Base-by-base conservation (phyloP, 345 rosid species). In the Murraya koenigii region DNA sequence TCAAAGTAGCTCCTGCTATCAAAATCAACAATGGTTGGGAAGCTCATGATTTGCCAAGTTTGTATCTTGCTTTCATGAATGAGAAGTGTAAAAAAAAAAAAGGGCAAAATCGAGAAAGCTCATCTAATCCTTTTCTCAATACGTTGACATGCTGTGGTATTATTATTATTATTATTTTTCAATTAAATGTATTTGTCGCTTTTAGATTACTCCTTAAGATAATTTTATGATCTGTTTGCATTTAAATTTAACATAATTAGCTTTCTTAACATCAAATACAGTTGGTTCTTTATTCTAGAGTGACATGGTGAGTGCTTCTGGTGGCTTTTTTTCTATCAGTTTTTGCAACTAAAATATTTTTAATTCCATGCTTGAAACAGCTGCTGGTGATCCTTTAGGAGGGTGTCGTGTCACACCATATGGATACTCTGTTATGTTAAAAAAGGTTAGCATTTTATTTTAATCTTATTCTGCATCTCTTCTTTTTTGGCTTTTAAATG, bases 311-410 rank as follows among this genome's bases (percentile, higher is more conserved):
- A 52, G 47, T 33, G 64, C 64, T 66, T 49, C 64, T 52, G 66
- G 44, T 22, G n/a, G 28, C n/a, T 44, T 9, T 47, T 62, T 30
- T 52, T 20, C 1, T 14, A 58, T 55, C 20, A 22, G 26, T 47
- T 41, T 74, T 19, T 74, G 4, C 33, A 32, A 26, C n/a, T 39
- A 26, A 32, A 69, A 62, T 74, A 30, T 78, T 65, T n/a, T n/a
- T 22, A 52, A 26, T 68, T 10, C 33, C 71, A 55, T 81, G 74
- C 66, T 75, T 87, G 78, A 69, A 75, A 81, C 93, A 95, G 99
- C 99, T 66, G 76, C 77, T 66, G 85, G 88, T 79, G 99, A 95
- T 88, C 97, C 99, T 72, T 88, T 93, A 8, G 99, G 99, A 44
- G 94, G 98, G 63, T 95, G 99, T 77, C 72, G 84, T 28, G 80